phyloP scores from a whole-genome alignment of 1,139 yeast species.

The Hyphopichia pseudoburtonii region DNA sequence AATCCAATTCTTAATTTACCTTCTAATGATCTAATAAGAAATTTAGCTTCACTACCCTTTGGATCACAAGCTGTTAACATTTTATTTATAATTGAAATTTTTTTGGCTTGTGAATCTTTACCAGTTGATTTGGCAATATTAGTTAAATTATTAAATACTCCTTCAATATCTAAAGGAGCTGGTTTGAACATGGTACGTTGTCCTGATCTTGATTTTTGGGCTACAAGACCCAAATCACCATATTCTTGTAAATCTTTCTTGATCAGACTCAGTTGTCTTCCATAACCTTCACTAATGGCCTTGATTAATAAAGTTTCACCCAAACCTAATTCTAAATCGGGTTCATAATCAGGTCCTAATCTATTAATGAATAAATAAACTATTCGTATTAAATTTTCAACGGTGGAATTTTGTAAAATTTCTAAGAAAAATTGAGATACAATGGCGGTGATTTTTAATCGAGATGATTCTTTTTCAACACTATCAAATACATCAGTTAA shows the following conservation, averaged over 20 bases:
- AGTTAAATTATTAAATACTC: slow-evolving; percentile 72
- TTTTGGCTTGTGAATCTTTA: slow-evolving; percentile 76
- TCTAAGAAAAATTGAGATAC: slow-evolving; percentile 70
- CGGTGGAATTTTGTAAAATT: slow-evolving; percentile 54
- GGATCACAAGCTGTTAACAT: slow-evolving; percentile 85
- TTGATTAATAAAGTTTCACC: slow-evolving; percentile 88
- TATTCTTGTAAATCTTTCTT: slow-evolving; percentile 71
- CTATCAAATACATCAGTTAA: slow-evolving; percentile 70
- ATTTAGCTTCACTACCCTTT: slow-evolving; percentile 76
- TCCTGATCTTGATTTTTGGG: slow-evolving; percentile 75
- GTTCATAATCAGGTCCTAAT: slow-evolving; percentile 92
- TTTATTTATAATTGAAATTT: slow-evolving; percentile 74
- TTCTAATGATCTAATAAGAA: slow-evolving; percentile 82
- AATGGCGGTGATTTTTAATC: slow-evolving; percentile 75
- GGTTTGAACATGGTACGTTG: slow-evolving; percentile 96
- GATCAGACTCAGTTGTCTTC: slow-evolving; percentile 69
- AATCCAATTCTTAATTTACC: slow-evolving; percentile 91
- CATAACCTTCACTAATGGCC: slow-evolving; percentile 89
- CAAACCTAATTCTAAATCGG: slow-evolving; percentile 83
- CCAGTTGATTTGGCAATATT: slow-evolving; percentile 81
- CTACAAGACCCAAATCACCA: slow-evolving; percentile 92
- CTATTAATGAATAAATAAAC: slow-evolving; percentile 85
- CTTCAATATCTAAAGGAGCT: slow-evolving; percentile 66
- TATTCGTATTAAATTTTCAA: slow-evolving; percentile 62
- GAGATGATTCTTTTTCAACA: slow-evolving; percentile 74